A percentile compares a stretch with the other conserved stretches of the same genome.
Conservation (phyloP, 2,329 filamentous ascomycete species). For the Stachybotrys chartarum region DNA sequence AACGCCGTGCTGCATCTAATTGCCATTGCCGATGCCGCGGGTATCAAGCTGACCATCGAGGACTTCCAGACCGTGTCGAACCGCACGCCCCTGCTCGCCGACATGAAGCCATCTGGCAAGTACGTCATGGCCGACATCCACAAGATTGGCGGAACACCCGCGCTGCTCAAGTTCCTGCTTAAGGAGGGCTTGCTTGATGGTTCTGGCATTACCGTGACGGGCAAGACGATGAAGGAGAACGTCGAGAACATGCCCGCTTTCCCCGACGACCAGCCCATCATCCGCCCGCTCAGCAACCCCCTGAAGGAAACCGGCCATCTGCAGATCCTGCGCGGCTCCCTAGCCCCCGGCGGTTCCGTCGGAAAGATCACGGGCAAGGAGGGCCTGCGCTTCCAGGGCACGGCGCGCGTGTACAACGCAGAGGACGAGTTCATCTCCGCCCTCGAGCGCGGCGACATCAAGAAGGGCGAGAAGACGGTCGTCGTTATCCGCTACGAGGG, state of each 20-base stretch:
- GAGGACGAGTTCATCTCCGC: conserved; percentile 75
- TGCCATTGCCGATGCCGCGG: conserved; percentile 75
- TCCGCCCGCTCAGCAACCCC: conserved; percentile 71
- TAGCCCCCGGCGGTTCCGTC: conserved; percentile 80
- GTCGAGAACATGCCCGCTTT: conserved; percentile 68
- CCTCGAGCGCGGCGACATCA: conserved; percentile 69
- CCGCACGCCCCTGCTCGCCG: conserved; percentile 70
- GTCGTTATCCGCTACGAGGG: conserved; percentile 90
- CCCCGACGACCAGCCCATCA: conserved; percentile 71
- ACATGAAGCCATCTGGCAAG: conserved; percentile 79
- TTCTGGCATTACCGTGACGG: conserved; percentile 74
- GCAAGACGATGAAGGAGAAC: conserved; percentile 84
- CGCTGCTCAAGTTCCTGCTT: conserved; percentile 80
- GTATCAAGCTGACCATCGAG: conserved; percentile 75
- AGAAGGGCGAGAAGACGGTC: conserved; percentile 80
- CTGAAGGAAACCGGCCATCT: conserved; percentile 86
- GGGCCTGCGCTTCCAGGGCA: conserved; percentile 74
- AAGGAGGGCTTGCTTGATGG: conserved; percentile 78
- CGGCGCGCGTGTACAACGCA: conserved; percentile 76
- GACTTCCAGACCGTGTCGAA: conserved; percentile 81
- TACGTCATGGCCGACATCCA: conserved; percentile 82
- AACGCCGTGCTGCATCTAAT: conserved; percentile 82
- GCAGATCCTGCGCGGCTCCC: conserved; percentile 77
- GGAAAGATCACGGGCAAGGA: conserved; percentile 95
- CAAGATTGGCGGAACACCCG: conserved; percentile 80